Evolutionary conservation across 768 basidiomycete species (phyloP), one percentile per base, ranked within the genome.

Genomic region (Tulasnella sp.): DNA sequence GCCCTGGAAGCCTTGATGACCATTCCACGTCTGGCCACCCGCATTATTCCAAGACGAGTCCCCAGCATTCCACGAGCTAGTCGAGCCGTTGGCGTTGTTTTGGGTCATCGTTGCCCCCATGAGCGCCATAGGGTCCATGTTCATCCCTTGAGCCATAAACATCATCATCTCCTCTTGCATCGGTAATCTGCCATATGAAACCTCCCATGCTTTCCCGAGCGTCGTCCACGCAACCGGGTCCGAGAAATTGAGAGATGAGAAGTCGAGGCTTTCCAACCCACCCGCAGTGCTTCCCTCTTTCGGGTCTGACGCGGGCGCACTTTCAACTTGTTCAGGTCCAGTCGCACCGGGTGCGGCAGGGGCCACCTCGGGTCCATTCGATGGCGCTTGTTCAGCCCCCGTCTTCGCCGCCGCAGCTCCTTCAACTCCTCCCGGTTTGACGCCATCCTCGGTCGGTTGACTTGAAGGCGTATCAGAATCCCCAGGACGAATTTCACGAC

Each of bases 91-190:
- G 52, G 19, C 25, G 52, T 40, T 51, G 31, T 48, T 65, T 61
- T 49, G 65, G 65, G 17, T 64, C 66, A 37, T 67, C 64, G 19
- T 52, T 15, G 46, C 19, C 19, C 74, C 58, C 74, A 84, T 74
- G 23, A 34, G 15, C 3, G 27, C 21, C 46, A 17, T 9, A 12
- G 12, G 46, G 7, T n/a, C 35, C 36, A 49, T 53, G 58, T 62
- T 59, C 46, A 37, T 40, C 14, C 35, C 52, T 25, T 40, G 37
- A 6, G n/a, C 42, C 52, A 40, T 40, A 66, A 82, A 84, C 68
- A 80, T 76, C 81, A 86, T 81, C 62, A 89, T 76, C 64, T 88
- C 76, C 64, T 86, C 82, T 64, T 82, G 81, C 57, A 83, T 76
- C 27, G 87, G 87, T 62, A 72, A 48, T 64, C 77, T 75, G 39